phyloP scores from a whole-genome alignment of 108 stramenopile species.

The Tribonema minus region DNA sequence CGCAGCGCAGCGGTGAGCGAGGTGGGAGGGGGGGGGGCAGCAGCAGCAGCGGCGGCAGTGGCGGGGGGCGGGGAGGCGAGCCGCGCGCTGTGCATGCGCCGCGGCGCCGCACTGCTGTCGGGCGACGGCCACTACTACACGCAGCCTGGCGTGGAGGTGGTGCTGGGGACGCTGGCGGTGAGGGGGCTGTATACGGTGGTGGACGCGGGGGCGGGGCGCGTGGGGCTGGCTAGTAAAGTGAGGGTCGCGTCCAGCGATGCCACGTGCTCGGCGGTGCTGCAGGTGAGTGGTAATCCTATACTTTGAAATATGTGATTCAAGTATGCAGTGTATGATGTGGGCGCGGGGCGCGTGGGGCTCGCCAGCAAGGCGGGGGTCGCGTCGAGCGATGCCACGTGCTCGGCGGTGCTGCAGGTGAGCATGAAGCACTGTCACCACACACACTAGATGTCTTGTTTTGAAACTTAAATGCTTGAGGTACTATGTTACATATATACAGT shows the following conservation, averaged over 20 bases:
- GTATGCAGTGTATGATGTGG: neutral
- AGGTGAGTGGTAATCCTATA: no score
- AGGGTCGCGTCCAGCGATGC: no score
- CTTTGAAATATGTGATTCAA: no score
- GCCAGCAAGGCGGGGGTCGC: neutral
- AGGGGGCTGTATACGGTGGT: neutral
- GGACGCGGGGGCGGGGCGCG: neutral
- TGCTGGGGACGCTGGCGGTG: neutral
- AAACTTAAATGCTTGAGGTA: no score
- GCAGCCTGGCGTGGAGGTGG: neutral
- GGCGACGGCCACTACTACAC: neutral
- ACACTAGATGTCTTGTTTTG: no score
- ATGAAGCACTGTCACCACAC: neutral
- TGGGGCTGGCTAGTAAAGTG: neutral
- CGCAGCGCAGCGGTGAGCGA: no score
- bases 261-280: no score
- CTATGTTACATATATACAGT: no score
- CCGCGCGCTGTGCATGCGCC: neutral
- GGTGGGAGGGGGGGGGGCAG: no score
- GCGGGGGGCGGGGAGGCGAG: no score
- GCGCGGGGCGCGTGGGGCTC: neutral
- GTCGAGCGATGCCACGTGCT: neutral
- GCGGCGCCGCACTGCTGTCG: neutral
- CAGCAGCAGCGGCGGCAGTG: no score
- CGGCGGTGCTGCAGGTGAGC: neutral